Evolutionary conservation across 2,329 filamentous ascomycete genomes (phyloP), one percentile per base, ranked within the genome.

Genomic region (Cladosporium sp.): DNA sequence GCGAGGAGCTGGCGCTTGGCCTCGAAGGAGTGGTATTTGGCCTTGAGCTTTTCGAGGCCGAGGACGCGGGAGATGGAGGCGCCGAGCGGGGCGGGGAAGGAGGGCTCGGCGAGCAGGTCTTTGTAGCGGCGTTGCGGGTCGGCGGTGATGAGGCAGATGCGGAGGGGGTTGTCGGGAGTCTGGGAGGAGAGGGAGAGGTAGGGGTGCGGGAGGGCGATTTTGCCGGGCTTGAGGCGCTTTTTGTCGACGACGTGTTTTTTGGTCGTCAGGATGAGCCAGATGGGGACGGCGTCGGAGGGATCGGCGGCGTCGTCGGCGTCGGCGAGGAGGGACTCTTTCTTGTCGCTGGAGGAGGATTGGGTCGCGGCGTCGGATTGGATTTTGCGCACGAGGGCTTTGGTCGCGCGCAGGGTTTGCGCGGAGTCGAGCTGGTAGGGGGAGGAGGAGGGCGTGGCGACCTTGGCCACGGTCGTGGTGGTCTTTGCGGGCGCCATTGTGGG

Each of bases 11-110:
- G 89, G 59, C 93, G 80, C 71, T 88, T 84, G 49, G 83, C 83
- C 75, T 98, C 93, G 72, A 89, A 98, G 56, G 87, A 82, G 76
- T 87, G 85, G 79, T 87, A 96, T 75, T 93, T 92, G 62, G 85
- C 80, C 74, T 92, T 92, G 62, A 98, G 77, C 72, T 97, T 95
- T 63, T 80, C 79, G 60, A 91, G 75, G 63, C 90, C 89, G 63
- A 97, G 85, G 43, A 98, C 78, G 1, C 79, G 73, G 49, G 70
- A 69, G 46, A 81, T 73, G 48, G 74, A 75, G 56, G 70, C 66
- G 44, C 73, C 69, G 10, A 80, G 65, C 13, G 74, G 70, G 1
- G 70, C 62, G 22, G 80, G 74, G 64, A 75, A 79, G 35, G 82
- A 79, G 40, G 85, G 80, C 52, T 85, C 82, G 48, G 83, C 84